These are phyloP conservation scores for Helichrysum umbraculigerum DNA, from an alignment of 129 eudicot species.

Conservation along the genomic window DNA sequence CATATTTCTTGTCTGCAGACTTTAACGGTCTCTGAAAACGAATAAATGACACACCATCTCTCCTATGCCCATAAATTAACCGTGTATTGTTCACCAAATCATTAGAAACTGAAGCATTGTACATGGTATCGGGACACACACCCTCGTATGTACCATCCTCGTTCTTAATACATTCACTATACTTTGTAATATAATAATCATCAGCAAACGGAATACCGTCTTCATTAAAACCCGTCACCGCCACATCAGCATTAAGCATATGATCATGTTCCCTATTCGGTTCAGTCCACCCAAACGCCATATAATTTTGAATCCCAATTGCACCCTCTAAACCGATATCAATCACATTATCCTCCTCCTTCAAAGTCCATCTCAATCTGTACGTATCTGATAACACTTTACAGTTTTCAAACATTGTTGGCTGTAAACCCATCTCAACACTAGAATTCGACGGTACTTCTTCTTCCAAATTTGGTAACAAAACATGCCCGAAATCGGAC, in stretches of 20 bases:
- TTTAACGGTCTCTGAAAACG: conserved; percentile 66
- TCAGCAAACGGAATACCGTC: conserved; percentile 83
- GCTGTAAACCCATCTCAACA: conserved; percentile 23
- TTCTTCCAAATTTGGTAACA: conserved; percentile 26
- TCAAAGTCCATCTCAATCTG: conserved; percentile 82
- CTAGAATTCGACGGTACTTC: conserved; percentile 12
- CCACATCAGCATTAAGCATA: conserved; percentile 86
- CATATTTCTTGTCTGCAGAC: conserved; percentile 60
- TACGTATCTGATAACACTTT: conserved; percentile 56
- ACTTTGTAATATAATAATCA: conserved; percentile 74
- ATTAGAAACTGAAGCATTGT: conserved; percentile 37
- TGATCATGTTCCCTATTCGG: conserved; percentile 51
- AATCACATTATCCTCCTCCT: conserved; percentile 49
- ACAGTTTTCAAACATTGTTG: conserved; percentile 86
- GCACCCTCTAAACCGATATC: conserved; percentile 94
- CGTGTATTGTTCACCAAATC: conserved; percentile 58
- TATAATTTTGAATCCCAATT: conserved; percentile 69
- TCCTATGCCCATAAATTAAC: conserved; percentile 77
- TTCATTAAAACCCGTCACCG: conserved; percentile 75
- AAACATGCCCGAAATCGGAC: conserved; percentile 81
- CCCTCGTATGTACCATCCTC: conserved; percentile 53
- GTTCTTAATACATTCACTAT: conserved; percentile 70
- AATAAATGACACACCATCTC: conserved; percentile 86
- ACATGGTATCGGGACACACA: conserved; percentile 81
- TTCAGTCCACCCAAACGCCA: conserved; percentile 98